Conservation (phyloP, 2,329 filamentous ascomycete species). For the Talaromyces albobiverticillius region DNA sequence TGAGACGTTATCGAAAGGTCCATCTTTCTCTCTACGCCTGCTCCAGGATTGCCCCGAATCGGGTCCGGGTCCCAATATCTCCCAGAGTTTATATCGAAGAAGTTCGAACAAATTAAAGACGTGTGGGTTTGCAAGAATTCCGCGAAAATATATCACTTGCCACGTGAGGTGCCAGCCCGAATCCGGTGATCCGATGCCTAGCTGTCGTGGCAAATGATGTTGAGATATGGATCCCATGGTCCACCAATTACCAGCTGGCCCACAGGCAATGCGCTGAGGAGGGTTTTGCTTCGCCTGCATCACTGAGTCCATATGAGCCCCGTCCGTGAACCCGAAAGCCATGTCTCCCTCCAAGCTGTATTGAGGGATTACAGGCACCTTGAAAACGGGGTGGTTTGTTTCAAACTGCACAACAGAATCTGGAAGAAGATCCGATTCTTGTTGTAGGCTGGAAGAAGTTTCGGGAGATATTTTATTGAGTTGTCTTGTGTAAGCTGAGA, state of each 20-base stretch:
- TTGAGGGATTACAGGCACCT: background rate
- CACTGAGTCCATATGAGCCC: background rate
- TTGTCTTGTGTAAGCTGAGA: background rate
- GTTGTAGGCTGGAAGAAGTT: too few relatives aligned
- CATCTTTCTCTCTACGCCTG: background rate
- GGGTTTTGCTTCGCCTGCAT: background rate
- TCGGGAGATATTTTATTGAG: background rate
- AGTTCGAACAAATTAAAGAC: background rate
- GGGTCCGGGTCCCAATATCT: background rate
- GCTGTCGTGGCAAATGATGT: background rate
- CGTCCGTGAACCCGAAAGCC: background rate
- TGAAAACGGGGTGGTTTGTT: constrained; percentile 4
- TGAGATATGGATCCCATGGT: constrained; percentile 2
- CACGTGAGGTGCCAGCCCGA: too few relatives aligned
- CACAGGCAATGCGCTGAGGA: constrained; percentile 4
- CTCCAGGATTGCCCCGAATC: constrained; percentile 1
- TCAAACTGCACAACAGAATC: constrained; percentile 1
- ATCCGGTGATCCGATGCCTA: background rate
- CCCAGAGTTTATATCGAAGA: constrained; percentile 8
- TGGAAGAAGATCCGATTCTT: background rate
- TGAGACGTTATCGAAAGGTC: constrained; percentile 2
- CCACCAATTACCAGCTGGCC: constrained; percentile 4
- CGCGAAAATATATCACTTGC: constrained; percentile 5
- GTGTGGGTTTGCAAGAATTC: background rate
- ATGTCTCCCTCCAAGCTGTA: background rate